Base-by-base conservation (phyloP, 2,329 filamentous ascomycete species). In the Chaetomiaceae sp. region DNA sequence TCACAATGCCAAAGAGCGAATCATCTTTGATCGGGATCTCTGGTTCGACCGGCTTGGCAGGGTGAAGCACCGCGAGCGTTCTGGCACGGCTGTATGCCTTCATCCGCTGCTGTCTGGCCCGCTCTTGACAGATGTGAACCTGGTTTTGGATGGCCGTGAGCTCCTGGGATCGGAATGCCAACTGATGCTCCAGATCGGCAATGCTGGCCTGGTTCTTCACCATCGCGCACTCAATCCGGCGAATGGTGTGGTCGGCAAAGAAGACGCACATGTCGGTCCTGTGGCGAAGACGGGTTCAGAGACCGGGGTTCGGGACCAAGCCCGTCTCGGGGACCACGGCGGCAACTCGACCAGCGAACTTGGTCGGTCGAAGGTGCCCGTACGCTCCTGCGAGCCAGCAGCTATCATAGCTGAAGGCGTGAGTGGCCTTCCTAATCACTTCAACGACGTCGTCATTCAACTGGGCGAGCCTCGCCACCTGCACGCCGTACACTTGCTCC, bases 211-310 rank as follows among this genome's bases (percentile, higher is more conserved):
- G 29, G 48, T 43, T 50, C 22, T 8, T 26, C 22, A 2, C 39
- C 18, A 40, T 40, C 4, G 39, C 48, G 14, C 38, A 10, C 1
- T 35, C 22, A 19, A 34, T 6, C 18, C 48, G 29, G 7, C 4
- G 12, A 10, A 43, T 41, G 33, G 24, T 17, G 26, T 43, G 24
- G 15, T 46, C 29, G 2, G 14, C 8, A 18, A 18, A 32, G 34
- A 33, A 22, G 19, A 43, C 39, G n/a, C 12, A 3, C 9, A 35
- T 3, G 30, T 50, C 39, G 30, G 32, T 17, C 17, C 35, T 8
- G 19, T 39, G 35, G 7, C 29, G 19, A 14, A 50, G 36, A 11
- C 48, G 48, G 36, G 12, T 43, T 35, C 39, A 47, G n/a, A 38
- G 19, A 41, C 30, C 26, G 29, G 43, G 43, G 7, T 3, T 10